Base-by-base conservation (phyloP, 2,329 filamentous ascomycete species). In the Curvularia verruculosa region DNA sequence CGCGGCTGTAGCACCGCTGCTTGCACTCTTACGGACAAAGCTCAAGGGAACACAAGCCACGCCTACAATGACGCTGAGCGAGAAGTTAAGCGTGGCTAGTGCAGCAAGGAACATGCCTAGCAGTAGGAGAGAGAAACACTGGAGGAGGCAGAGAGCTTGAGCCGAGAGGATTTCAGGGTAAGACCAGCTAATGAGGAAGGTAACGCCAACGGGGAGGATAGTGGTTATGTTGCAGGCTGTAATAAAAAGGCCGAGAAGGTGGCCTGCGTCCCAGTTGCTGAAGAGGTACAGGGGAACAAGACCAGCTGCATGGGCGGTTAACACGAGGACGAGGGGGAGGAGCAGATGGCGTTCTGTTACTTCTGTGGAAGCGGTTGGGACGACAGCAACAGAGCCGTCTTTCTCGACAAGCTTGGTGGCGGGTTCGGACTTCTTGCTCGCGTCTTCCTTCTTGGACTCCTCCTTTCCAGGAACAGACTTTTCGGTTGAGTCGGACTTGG, bases 71-170 rank as follows among this genome's bases (percentile, higher is more conserved):
- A 98, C 89, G 46, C 92, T 88, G 13, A 97, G 87, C 3, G 90
- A 92, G 82, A 99, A 99, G 78, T 99, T 99, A 49, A 99, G 85
- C 0, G 94, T 99, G 2, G 95, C 94, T 12, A 99, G 88, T 0
- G 93, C 89, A 12, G 93, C 93, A 63, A 99, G 87, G 68, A 92
- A 93, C 81, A 97, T 91, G 68, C 95, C 95, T 0, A 98, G 85
- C 9, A 96, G 82, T 12, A 99, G 86, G n/a, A 98, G 85, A 5
- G 92, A 96, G 80, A 98, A 92, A 56, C 89, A 95, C 74, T 96
- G 93, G 63, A 92, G 87, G 49, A 97, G 85, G 46, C 87, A 85
- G 69, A 89, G 87, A 70, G 94, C 89, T 71, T 93, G 91, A 3
- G 75, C 64, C 0, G 86, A 87, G 1, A 87, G 85, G 73, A 70